phyloP scores from a whole-genome alignment of 306 rosid species.

The Trichosanthes truncata region DNA sequence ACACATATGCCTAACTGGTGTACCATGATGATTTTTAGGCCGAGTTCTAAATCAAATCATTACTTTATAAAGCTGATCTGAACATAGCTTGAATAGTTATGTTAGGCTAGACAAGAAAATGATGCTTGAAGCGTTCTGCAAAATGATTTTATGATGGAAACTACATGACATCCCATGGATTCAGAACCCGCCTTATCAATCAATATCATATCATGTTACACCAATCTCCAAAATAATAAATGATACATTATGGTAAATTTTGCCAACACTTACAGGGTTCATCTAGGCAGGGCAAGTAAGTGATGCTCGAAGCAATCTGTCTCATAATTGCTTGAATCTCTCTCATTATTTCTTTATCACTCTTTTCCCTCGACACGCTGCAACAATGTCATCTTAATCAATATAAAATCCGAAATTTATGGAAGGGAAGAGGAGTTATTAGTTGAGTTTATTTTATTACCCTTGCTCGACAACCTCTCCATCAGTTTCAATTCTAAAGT shows the following conservation, averaged over 20 bases:
- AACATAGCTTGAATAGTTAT: too few relatives aligned
- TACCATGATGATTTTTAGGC: too few relatives aligned
- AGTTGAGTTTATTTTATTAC: conserved; percentile 23
- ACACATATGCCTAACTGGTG: background rate
- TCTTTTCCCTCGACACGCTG: conserved; percentile 84
- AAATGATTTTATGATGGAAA: too few relatives aligned
- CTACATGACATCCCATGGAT: too few relatives aligned
- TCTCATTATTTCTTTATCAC: conserved; percentile 98
- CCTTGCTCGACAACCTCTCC: conserved; percentile 73
- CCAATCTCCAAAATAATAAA: background rate
- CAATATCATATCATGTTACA: background rate
- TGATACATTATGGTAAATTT: background rate
- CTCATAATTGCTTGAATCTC: conserved; percentile 99
- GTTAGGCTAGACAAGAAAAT: too few relatives aligned
- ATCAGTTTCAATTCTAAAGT: conserved; percentile 92
- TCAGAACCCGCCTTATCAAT: background rate
- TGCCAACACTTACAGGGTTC: conserved; percentile 55
- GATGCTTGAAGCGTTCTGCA: too few relatives aligned
- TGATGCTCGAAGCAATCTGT: conserved; percentile 97
- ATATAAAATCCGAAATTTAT: background rate
- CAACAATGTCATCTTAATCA: background rate
- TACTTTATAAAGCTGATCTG: too few relatives aligned
- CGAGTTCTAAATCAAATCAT: too few relatives aligned
- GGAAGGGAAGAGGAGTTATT: background rate
- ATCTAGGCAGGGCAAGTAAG: conserved; percentile 93